Conservation (phyloP, 2,329 filamentous ascomycete genomes). For the Epichloe glyceriae region DNA sequence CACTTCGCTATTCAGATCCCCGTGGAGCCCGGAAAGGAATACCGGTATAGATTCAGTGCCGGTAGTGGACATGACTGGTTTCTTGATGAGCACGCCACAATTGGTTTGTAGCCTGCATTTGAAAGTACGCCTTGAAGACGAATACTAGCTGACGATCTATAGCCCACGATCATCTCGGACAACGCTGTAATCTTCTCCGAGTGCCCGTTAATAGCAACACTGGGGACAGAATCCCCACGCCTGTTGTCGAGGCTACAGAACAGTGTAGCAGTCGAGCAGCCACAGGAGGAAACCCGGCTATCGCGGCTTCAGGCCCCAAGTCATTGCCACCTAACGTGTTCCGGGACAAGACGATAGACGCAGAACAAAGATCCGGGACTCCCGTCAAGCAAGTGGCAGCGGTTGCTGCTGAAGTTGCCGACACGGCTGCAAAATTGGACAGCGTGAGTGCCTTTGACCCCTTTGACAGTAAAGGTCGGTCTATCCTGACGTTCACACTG, state of each 20-base stretch:
- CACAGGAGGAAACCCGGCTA: not conserved
- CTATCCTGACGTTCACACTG: conserved; percentile 9
- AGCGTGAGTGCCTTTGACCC: conserved; percentile 7
- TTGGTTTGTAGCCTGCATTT: conserved; percentile 29
- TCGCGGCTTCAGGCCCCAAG: conserved; percentile 1
- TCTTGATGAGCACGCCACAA: conserved; percentile 48
- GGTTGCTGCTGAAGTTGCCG: conserved; percentile 31
- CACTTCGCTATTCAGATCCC: conserved; percentile 45
- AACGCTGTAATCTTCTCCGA: conserved; percentile 9
- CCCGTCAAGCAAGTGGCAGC: conserved; percentile 28
- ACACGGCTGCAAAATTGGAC: conserved; percentile 27
- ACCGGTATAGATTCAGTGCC: conserved; percentile 65
- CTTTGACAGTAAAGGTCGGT: not conserved
- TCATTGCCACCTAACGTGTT: conserved; percentile 10
- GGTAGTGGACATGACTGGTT: conserved; percentile 58
- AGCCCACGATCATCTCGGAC: conserved; percentile 7
- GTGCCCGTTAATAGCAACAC: conserved; percentile 8
- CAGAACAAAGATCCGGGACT: conserved; percentile 18
- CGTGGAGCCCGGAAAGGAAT: conserved; percentile 41
- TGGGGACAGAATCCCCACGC: not conserved
- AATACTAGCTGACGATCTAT: not conserved
- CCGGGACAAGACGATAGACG: conserved; percentile 9
- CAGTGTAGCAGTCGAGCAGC: not conserved
- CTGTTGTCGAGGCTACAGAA: conserved; percentile 7
- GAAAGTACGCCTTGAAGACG: not conserved